phyloP scores from a whole-genome alignment of 2,329 filamentous ascomycete species.

The Orbilia brochopaga region DNA sequence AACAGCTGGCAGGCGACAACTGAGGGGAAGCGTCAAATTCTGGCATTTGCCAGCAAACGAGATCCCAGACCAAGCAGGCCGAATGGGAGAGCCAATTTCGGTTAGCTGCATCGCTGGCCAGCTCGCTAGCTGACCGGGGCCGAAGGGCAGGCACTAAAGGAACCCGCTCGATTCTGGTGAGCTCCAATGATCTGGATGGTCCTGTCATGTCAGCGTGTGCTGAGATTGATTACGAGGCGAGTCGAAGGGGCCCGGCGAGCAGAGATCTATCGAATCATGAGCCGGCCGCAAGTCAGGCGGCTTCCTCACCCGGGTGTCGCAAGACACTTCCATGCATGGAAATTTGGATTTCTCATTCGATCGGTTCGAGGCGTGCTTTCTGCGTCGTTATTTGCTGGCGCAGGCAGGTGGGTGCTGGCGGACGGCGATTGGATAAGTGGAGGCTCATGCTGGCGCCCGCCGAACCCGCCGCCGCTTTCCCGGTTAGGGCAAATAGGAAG shows the following conservation, averaged over 20 bases:
- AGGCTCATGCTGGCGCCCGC: not conserved
- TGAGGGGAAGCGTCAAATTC: conserved; percentile 39
- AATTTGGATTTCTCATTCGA: conserved; percentile 24
- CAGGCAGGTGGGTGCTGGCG: conserved; percentile 48
- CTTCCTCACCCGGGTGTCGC: conserved; percentile 17
- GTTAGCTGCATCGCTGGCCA: conserved; percentile 50
- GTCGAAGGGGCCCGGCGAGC: not conserved
- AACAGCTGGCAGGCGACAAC: conserved; percentile 49
- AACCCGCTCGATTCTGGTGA: conserved; percentile 17
- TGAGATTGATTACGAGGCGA: not conserved
- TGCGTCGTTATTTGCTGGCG: conserved; percentile 50
- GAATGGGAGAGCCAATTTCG: conserved; percentile 22
- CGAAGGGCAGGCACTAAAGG: conserved; percentile 26
- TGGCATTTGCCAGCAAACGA: conserved; percentile 44
- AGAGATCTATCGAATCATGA: not conserved
- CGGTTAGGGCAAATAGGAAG: conserved; percentile 1
- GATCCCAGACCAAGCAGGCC: conserved; percentile 18
- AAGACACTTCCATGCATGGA: conserved; percentile 29
- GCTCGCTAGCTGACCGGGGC: conserved; percentile 45
- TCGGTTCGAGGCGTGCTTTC: conserved; percentile 42
- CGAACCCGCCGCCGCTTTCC: not conserved
- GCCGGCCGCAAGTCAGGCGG: not conserved
- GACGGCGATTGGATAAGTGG: conserved; percentile 27
- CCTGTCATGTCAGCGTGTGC: not conserved
- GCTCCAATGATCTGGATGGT: conserved; percentile 31